Base-by-base conservation (phyloP, 2,329 filamentous ascomycete species). In the Spiromastix sp. region DNA sequence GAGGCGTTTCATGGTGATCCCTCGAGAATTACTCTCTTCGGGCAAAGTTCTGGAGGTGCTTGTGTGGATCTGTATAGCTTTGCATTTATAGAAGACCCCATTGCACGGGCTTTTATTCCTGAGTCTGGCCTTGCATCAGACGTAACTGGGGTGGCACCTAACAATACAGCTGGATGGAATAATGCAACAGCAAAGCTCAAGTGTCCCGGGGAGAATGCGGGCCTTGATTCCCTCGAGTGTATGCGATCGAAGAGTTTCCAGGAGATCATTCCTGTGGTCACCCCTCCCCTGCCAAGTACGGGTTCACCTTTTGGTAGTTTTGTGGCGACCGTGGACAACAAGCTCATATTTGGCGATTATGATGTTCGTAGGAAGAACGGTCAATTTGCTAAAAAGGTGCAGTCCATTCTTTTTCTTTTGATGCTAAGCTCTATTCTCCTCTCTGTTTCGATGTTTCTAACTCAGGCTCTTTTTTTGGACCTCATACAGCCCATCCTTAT, bases 21-120 rank as follows among this genome's bases (percentile, higher is more conserved):
- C 4, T 48, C 53, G 0, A 57, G 59, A 31, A 49, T 64, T 29
- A 56, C 53, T 26, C 40, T 57, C 7, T 66, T 63, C 48, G 69
- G 68, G 9, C 60, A 68, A 49, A 66, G 63, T 19, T 65, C 69
- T 2, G 67, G 69, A 8, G 48, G 43, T 40, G 51, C 40, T 6
- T 46, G 47, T 1, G 43, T 50, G 3, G 56, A 57, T 26, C 41
- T 45, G 7, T 54, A 58, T 26, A 42, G 44, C 21, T 59, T 53
- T 35, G 53, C 54, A 13, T 57, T 45, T 42, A 33, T 36, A 1
- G 32, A 42, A 5, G 51, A 59, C 38, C 42, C 43, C 6, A 52
- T 42, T 12, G 34, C 36, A 15, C 29, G 28, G n/a, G 41, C 41
- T n/a, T 43, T 54, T 24, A 57, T 59, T 28, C 21, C 43, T 5